Base-by-base conservation (phyloP, 1,284 basidiomycete species). In the Cutaneotrichosporon dermatis region DNA sequence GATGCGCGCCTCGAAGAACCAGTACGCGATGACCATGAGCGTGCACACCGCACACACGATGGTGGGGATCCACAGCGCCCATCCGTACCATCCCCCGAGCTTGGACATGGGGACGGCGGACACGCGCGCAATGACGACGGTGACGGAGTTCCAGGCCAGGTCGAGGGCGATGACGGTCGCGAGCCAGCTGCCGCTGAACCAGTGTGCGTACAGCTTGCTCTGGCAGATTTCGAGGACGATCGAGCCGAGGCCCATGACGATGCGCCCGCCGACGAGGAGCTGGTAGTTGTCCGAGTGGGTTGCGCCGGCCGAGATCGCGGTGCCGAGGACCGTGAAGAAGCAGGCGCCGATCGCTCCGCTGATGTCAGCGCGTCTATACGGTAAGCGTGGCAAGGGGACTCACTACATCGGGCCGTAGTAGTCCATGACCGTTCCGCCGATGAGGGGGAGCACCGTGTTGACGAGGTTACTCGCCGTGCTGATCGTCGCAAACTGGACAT, bases 351-450 rank as follows among this genome's bases (percentile, higher is more conserved):
- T 25, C 0, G 56, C 60, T 2, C 53, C 60, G 35, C 59, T 57
- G 43, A 4, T 51, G 57, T 58, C 52, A 59, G 57, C 52, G 3
- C 5, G 1, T 75, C 34, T 1, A 39, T 58, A 4, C 25, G 44
- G 8, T 9, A 1, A 36, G 25, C 50, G 25, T 25, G 3, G 25
- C 25, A 25, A 25, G 25, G 25, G 3, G 25, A 25, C 25, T 11
- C 35, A 52, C 54, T 71, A 69, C 1, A 69, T 66, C 0, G 65
- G 66, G 6, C 75, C 79, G 60, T 74, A 79, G 57, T 78, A 77
- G 65, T 81, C 80, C 66, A 80, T 78, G 11, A 72, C 66, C 41
- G 78, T 68, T 41, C 80, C 80, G 3, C 76, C 75, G 13, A 81
- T 70, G 54, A 80, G 71, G 3, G 80, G 80, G 5, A 80, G 65